A percentile compares a stretch with the other conserved stretches of the same genome.
These are phyloP conservation scores for Maudiozyma barnettii DNA, from an alignment of 805 yeast species.

Conservation along the genomic window DNA sequence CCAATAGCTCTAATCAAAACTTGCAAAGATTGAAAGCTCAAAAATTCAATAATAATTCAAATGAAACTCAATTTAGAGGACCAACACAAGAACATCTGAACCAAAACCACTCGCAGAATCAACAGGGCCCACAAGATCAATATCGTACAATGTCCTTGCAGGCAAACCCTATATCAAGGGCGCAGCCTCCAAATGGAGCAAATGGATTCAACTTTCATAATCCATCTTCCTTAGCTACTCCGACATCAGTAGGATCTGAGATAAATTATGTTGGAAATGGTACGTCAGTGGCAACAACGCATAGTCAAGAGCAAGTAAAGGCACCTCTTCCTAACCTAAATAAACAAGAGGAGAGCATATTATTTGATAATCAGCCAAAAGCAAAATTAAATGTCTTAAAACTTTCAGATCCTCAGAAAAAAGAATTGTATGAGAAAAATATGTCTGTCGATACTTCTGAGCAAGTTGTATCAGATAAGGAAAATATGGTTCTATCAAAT, in stretches of 20 bases:
- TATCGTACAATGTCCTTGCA: constrained; percentile 1
- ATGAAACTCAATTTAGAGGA: background rate
- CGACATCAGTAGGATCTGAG: background rate
- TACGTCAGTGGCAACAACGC: background rate
- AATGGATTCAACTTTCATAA: background rate
- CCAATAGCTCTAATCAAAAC: constrained; percentile 2
- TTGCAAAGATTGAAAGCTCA: background rate
- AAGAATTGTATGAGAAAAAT: constrained; percentile 14
- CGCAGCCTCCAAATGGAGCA: background rate
- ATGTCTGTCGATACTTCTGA: too few relatives aligned
- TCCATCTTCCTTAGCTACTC: background rate
- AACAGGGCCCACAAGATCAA: background rate
- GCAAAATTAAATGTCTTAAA: constrained; percentile 19
- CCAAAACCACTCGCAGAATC: background rate
- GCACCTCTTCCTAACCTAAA: background rate
- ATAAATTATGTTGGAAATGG: background rate
- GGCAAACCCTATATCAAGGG: background rate
- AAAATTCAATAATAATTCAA: background rate
- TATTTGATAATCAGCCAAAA: background rate
- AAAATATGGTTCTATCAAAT: background rate
- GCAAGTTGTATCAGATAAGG: background rate
- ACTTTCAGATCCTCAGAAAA: constrained; percentile 21
- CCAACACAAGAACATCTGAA: background rate
- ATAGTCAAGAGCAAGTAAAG: background rate
- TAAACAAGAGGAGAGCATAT: too few relatives aligned